phyloP scores from a whole-genome alignment of 129 eudicot species.

The Solidago caesia region DNA sequence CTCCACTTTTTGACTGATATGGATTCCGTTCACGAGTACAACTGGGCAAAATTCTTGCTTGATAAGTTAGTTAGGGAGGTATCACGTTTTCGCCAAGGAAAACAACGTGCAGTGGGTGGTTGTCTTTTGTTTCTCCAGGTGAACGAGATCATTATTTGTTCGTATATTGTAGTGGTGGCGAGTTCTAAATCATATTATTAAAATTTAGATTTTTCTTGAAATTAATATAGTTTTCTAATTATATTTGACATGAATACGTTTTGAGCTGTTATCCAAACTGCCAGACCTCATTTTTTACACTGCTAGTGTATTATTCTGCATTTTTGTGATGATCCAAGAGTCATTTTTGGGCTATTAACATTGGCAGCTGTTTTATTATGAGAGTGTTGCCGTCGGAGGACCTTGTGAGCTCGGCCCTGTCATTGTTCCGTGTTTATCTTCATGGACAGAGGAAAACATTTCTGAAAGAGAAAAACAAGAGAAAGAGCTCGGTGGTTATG shows the following conservation, averaged over 20 bases:
- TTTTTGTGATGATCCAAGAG: neutral
- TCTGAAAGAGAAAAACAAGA: slow-evolving; percentile 79
- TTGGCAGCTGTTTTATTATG: slow-evolving; percentile 71
- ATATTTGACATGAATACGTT: neutral
- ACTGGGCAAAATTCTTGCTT: slow-evolving; percentile 83
- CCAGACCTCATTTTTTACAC: neutral
- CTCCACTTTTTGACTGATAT: slow-evolving; percentile 71
- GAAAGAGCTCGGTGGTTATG: slow-evolving; percentile 79
- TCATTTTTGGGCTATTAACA: neutral
- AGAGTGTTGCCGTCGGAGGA: slow-evolving; percentile 74
- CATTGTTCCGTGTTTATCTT: slow-evolving; percentile 59
- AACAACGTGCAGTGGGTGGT: slow-evolving; percentile 90
- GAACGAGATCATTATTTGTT: slow-evolving; percentile 21
- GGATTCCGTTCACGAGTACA: slow-evolving; percentile 70
- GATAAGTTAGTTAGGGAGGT: slow-evolving; percentile 88
- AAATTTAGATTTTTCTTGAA: too few relatives aligned
- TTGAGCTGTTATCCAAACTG: neutral
- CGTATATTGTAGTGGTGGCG: neutral
- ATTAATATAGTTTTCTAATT: too few relatives aligned
- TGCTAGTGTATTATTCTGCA: neutral
- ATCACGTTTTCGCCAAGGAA: slow-evolving; percentile 75
- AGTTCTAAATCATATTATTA: too few relatives aligned
- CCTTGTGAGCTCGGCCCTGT: slow-evolving; percentile 51
- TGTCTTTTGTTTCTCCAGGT: slow-evolving; percentile 90
- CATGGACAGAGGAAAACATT: slow-evolving; percentile 81